phyloP scores from a whole-genome alignment of 2,329 filamentous ascomycete species.

The Apiospora pterosperma region DNA sequence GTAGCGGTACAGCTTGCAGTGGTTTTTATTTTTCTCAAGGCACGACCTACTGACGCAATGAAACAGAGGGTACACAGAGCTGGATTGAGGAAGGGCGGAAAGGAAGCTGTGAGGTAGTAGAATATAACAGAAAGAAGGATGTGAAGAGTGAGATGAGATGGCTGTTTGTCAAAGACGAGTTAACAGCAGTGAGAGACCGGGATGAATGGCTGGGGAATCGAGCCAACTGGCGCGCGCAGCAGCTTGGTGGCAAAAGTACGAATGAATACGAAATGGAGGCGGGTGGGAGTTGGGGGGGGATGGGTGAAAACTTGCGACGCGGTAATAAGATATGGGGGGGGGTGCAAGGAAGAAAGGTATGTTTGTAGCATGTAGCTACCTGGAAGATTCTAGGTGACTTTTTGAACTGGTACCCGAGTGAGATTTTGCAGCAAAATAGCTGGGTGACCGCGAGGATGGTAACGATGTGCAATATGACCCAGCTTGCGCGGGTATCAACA shows the following conservation, averaged over 20 bases:
- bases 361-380: background rate
- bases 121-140: background rate
- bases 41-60: background rate
- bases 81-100: background rate
- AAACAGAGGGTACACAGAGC: background rate
- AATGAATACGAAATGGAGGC: background rate
- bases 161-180: background rate
- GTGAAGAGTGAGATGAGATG: background rate
- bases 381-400: conserved; percentile 1
- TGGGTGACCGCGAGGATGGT: background rate
- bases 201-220: background rate
- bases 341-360: background rate
- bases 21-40: background rate
- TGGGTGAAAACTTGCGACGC: background rate
- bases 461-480: background rate
- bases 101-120: background rate
- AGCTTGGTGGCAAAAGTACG: conserved; percentile 1
- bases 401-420: background rate
- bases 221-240: background rate
- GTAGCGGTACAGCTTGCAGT: background rate
- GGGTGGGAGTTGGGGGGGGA: background rate
- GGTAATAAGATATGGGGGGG: background rate
- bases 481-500: background rate
- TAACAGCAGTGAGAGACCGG: background rate
- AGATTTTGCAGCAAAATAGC: background rate